These are phyloP conservation scores for Umbilicus rupestris DNA, from an alignment of 164 flowering plant genomes.

Conservation along the genomic window DNA sequence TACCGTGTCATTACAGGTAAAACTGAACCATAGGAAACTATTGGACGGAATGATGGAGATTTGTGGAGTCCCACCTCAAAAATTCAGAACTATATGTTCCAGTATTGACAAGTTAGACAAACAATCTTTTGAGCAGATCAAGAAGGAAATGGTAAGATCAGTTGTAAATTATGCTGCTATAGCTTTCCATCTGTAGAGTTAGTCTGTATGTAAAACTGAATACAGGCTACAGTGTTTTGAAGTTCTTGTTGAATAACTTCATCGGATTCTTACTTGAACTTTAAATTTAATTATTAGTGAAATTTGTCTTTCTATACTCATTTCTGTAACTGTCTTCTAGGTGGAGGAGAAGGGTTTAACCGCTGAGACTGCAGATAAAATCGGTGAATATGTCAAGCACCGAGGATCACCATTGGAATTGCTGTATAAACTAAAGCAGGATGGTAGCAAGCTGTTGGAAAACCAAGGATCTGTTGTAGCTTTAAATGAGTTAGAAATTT, in stretches of 20 bases:
- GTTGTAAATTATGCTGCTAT: neutral
- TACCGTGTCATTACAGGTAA: slow-evolving; percentile 38
- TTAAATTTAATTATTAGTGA: neutral
- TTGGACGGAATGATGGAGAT: slow-evolving; percentile 92
- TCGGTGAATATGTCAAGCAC: slow-evolving; percentile 79
- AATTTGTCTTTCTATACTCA: neutral
- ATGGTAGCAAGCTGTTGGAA: slow-evolving; percentile 53
- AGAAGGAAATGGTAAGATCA: slow-evolving; percentile 68
- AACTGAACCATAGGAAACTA: slow-evolving; percentile 81
- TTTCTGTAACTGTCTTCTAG: slow-evolving; percentile 20
- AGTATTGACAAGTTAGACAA: slow-evolving; percentile 97
- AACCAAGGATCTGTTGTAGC: slow-evolving; percentile 49
- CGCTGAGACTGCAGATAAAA: slow-evolving; percentile 63
- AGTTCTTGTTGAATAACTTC: no score
- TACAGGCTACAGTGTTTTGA: no score
- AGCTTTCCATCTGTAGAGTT: neutral
- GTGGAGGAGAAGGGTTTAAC: slow-evolving; percentile 83
- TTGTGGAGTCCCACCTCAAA: slow-evolving; percentile 91
- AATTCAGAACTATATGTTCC: slow-evolving; percentile 91
- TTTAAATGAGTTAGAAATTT: slow-evolving; percentile 64
- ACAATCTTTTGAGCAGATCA: slow-evolving; percentile 70
- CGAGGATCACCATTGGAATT: slow-evolving; percentile 65
- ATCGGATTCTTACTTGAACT: neutral
- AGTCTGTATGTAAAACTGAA: neutral
- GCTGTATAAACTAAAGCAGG: slow-evolving; percentile 50